Conservation (phyloP, 768 basidiomycete genomes). For the Psilocybe subaeruginosa region DNA sequence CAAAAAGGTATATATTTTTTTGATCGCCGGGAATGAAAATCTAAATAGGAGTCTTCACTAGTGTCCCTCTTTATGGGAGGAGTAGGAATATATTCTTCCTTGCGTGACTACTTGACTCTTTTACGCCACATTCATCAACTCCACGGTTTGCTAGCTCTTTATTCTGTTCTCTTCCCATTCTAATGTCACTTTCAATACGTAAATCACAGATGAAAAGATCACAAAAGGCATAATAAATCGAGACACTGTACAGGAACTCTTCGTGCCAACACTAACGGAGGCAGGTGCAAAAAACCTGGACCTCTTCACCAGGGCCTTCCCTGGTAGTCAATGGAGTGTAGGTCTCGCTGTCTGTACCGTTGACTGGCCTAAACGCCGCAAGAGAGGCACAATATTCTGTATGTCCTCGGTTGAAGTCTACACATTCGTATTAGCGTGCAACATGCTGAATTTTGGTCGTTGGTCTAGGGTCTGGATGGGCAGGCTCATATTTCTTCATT, state of each 20-base stretch:
- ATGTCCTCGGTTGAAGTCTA: background rate
- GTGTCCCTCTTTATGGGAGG: constrained; percentile 30
- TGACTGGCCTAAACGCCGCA: constrained; percentile 28
- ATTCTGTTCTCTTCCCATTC: background rate
- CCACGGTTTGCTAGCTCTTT: constrained; percentile 18
- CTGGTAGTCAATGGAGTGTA: constrained; percentile 20
- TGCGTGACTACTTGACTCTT: constrained; percentile 33
- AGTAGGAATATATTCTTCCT: constrained; percentile 29
- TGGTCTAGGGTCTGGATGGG: constrained; percentile 36
- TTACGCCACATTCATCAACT: constrained; percentile 35
- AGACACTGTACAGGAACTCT: constrained; percentile 18
- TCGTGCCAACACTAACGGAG: constrained; percentile 18
- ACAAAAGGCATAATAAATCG: constrained; percentile 22
- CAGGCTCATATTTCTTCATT: constrained; percentile 31
- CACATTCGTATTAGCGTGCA: too few relatives aligned
- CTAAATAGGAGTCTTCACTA: background rate
- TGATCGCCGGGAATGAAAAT: background rate
- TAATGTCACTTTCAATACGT: too few relatives aligned
- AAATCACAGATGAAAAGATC: constrained; percentile 11
- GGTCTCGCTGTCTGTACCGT: constrained; percentile 25
- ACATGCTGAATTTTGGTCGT: background rate
- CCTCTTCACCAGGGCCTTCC: background rate
- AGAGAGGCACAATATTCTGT: constrained; percentile 33
- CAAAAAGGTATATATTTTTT: constrained; percentile 21
- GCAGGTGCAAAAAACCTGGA: constrained; percentile 7